phyloP scores from a whole-genome alignment of 805 yeast genomes.

The Candida ortonii region DNA sequence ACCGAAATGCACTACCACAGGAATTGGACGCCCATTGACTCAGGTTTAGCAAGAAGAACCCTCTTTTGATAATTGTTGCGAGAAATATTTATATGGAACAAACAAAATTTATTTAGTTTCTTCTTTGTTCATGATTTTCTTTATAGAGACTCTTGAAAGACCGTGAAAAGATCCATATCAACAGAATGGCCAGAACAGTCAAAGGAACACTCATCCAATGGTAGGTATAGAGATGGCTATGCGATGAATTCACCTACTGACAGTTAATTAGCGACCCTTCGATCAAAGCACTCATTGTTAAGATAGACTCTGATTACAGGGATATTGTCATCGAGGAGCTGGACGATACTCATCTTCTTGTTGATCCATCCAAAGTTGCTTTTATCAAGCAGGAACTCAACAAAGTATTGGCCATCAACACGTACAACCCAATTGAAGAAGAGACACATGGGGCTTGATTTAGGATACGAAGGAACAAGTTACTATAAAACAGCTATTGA shows the following conservation, averaged over 20 bases:
- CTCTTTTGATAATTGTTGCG: too few relatives aligned
- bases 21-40: too few relatives aligned
- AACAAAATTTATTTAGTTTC: too few relatives aligned
- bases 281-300: conserved; percentile 78
- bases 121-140: too few relatives aligned
- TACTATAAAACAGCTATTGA: too few relatives aligned
- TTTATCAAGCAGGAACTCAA: conserved; percentile 77
- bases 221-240: conserved; percentile 27
- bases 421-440: conserved; percentile 72
- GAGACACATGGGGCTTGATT: conserved; percentile 6
- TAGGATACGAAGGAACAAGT: conserved; percentile 34
- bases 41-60: too few relatives aligned
- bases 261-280: conserved; percentile 92
- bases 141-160: too few relatives aligned
- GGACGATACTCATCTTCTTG: conserved; percentile 86
- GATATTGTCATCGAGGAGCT: conserved; percentile 76
- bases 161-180: too few relatives aligned
- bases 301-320: conserved; percentile 71
- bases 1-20: too few relatives aligned
- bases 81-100: too few relatives aligned
- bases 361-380: conserved; percentile 73
- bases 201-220: conserved; percentile 52
- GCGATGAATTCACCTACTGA: too few relatives aligned
- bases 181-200: conserved; percentile 50
- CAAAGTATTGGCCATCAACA: conserved; percentile 71